phyloP scores from a whole-genome alignment of 805 yeast genomes.

The Metschnikowia reukaufii region DNA sequence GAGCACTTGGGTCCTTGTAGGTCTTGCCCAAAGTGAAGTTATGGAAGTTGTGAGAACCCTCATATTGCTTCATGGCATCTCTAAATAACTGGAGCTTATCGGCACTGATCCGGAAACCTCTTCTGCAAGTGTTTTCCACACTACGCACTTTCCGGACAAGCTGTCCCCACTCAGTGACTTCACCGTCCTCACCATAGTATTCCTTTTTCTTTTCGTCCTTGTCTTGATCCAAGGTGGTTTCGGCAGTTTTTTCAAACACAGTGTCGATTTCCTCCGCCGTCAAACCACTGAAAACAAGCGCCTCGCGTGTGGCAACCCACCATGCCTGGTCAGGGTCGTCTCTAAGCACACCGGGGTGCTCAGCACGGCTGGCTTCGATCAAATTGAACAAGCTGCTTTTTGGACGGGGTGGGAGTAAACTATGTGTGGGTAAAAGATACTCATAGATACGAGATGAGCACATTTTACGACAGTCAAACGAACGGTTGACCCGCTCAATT shows the following conservation, averaged over 20 bases:
- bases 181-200: constrained; percentile 34
- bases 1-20: constrained; percentile 82
- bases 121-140: constrained; percentile 65
- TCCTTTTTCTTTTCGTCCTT: constrained; percentile 29
- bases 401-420: constrained; percentile 90
- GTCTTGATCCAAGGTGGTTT: constrained; percentile 28
- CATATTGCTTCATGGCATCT: constrained; percentile 66
- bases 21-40: constrained; percentile 82
- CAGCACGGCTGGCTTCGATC: constrained; percentile 51
- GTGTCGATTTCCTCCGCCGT: constrained; percentile 15
- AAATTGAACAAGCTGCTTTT: constrained; percentile 61
- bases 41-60: constrained; percentile 91
- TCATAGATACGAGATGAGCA: constrained; percentile 96
- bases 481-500: constrained; percentile 79
- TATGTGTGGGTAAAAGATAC: constrained; percentile 87
- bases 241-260: constrained; percentile 34
- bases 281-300: constrained; percentile 25
- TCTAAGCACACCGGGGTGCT: constrained; percentile 59
- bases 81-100: constrained; percentile 65
- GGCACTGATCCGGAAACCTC: constrained; percentile 62
- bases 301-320: constrained; percentile 48
- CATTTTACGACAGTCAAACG: constrained; percentile 92
- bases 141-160: constrained; percentile 54
- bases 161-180: constrained; percentile 37
- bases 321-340: constrained; percentile 65